Evolutionary conservation across 2,329 filamentous ascomycete genomes (phyloP).

Genomic region (Pseudopyrenochaeta lycopersici): DNA sequence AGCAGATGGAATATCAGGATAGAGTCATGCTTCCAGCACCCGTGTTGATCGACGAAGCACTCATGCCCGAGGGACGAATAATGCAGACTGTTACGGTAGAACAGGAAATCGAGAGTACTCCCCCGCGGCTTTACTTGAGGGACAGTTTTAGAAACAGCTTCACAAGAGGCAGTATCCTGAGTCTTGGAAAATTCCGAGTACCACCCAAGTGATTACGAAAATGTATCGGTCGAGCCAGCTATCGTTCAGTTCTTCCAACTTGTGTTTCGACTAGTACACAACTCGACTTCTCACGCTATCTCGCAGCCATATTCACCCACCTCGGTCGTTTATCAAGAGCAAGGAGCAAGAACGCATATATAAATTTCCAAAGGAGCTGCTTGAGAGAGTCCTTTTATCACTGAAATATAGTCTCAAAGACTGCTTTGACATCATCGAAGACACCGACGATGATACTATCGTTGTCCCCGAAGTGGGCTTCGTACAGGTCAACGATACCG

Average conservation of each 20-base stretch:
- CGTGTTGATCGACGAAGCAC: constrained; percentile 1
- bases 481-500: too few species aligned
- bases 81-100: constrained; percentile 27
- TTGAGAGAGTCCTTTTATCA: too few species aligned
- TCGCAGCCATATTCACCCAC: too few species aligned
- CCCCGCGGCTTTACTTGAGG: constrained; percentile 23
- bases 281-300: too few species aligned
- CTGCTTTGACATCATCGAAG: not conserved
- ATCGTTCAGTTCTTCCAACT: too few species aligned
- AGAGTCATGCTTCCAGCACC: not conserved
- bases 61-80: constrained; percentile 14
- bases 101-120: constrained; percentile 25
- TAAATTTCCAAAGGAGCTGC: too few species aligned
- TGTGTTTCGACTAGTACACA: too few species aligned
- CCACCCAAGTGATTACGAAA: not conserved
- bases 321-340: too few species aligned
- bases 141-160: constrained; percentile 34
- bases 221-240: too few species aligned
- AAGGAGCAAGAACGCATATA: too few species aligned
- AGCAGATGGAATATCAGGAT: not conserved
- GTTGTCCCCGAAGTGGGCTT: too few species aligned
- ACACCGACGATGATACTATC: too few species aligned
- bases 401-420: not conserved
- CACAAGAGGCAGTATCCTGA: constrained; percentile 24
- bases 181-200: constrained; percentile 14